These are phyloP conservation scores for Kazachstania sp. DNA, from an alignment of 1,139 yeast species.

Conservation along the genomic window DNA sequence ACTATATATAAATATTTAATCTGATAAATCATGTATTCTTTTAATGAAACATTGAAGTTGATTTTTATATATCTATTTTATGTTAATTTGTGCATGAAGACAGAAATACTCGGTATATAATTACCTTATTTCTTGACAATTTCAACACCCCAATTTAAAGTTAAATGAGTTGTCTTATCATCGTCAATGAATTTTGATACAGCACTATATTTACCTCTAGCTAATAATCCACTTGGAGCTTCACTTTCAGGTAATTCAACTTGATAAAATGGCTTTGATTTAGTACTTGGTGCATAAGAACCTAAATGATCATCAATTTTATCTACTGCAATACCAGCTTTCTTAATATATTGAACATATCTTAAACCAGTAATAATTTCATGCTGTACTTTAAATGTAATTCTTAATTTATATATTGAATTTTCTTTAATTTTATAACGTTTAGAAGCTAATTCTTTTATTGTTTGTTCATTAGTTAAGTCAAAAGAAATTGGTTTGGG, in stretches of 20 bases:
- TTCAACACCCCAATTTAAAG: slow-evolving; percentile 79
- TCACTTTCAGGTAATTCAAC: slow-evolving; percentile 75
- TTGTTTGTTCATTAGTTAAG: slow-evolving; percentile 46
- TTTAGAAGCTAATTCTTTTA: slow-evolving; percentile 38
- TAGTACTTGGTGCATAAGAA: slow-evolving; percentile 84
- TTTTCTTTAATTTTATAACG: slow-evolving; percentile 63
- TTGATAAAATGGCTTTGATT: slow-evolving; percentile 71
- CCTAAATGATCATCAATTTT: slow-evolving; percentile 84
- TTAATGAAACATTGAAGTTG: not conserved
- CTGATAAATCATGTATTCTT: not conserved
- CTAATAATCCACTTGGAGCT: slow-evolving; percentile 85
- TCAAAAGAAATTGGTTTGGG: slow-evolving; percentile 51
- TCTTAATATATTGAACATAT: slow-evolving; percentile 76
- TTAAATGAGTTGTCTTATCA: slow-evolving; percentile 66
- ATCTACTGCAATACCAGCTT: slow-evolving; percentile 81
- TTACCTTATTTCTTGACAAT: slow-evolving; percentile 44
- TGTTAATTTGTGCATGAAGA: too few species aligned
- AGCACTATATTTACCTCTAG: slow-evolving; percentile 80
- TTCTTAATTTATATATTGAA: slow-evolving; percentile 60
- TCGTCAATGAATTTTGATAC: slow-evolving; percentile 80
- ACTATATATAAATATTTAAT: not conserved
- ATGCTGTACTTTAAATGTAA: slow-evolving; percentile 80
- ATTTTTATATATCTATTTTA: too few species aligned
- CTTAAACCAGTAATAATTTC: slow-evolving; percentile 86
- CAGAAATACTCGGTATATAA: too few species aligned